Conservation (phyloP, 2,329 filamentous ascomycete species). For the Colletotrichum limetticola region DNA sequence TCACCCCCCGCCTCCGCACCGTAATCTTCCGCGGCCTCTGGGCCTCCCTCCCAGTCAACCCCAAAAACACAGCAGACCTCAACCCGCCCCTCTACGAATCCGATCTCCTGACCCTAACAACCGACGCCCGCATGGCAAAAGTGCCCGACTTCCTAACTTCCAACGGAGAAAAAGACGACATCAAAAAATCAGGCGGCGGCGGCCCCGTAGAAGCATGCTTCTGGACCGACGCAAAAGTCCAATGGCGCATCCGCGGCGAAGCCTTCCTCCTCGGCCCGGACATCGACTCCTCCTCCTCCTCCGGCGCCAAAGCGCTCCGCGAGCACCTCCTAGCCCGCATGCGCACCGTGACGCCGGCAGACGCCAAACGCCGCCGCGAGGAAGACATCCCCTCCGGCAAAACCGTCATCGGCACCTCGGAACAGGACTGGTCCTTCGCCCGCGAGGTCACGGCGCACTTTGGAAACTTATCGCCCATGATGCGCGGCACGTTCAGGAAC, state of each 20-base stretch:
- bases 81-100: conserved; percentile 79
- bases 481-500: conserved; percentile 82
- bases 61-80: conserved; percentile 75
- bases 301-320: conserved; percentile 58
- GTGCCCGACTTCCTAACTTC: conserved; percentile 73
- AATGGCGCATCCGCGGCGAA: conserved; percentile 86
- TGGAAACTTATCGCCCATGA: conserved; percentile 84
- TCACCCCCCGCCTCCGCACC: conserved; percentile 69
- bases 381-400: background rate
- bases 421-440: conserved; percentile 77
- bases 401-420: conserved; percentile 7
- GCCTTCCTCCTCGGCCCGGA: conserved; percentile 81
- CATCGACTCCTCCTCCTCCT: conserved; percentile 54
- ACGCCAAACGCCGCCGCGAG: conserved; percentile 44
- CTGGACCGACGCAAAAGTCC: conserved; percentile 78
- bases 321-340: conserved; percentile 71
- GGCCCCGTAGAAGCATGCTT: conserved; percentile 84
- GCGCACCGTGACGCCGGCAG: conserved; percentile 55
- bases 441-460: conserved; percentile 88
- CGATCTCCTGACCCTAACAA: conserved; percentile 86
- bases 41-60: conserved; percentile 76
- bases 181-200: conserved; percentile 61
- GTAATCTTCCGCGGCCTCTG: conserved; percentile 91
- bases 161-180: conserved; percentile 32
- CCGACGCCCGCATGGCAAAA: conserved; percentile 90